Evolutionary conservation across 2,329 filamentous ascomycete genomes (phyloP).

Genomic region (Remersonia thermophila): DNA sequence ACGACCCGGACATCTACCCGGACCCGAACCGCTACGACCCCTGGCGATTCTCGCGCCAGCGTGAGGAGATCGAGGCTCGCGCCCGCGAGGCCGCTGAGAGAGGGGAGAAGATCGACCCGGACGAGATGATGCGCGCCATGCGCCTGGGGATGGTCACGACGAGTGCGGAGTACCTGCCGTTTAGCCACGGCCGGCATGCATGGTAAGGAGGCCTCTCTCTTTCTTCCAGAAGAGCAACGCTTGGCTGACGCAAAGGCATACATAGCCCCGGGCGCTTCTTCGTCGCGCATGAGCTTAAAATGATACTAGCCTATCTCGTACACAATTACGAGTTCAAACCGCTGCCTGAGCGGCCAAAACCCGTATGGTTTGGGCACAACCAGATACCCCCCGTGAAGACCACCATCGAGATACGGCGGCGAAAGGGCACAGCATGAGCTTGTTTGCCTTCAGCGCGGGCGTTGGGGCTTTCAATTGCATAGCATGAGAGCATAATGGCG

Average conservation of each 20-base stretch:
- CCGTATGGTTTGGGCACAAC: conserved; percentile 33
- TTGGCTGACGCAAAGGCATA: conserved; percentile 1
- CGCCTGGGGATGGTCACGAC: conserved; percentile 42
- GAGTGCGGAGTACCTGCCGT: conserved; percentile 36
- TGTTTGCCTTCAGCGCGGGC: no score
- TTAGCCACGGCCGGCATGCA: conserved; percentile 45
- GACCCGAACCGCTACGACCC: conserved; percentile 34
- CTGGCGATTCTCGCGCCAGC: conserved; percentile 33
- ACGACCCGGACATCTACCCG: conserved; percentile 32
- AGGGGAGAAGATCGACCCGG: conserved; percentile 20
- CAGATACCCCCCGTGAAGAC: conserved; percentile 26
- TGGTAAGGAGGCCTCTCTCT: conserved; percentile 20
- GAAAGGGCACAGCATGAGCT: conserved; percentile 10
- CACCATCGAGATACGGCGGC: conserved; percentile 21
- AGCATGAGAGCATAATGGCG: background rate
- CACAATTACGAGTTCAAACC: conserved; percentile 40
- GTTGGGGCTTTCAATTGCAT: background rate
- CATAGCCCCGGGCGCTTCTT: conserved; percentile 42
- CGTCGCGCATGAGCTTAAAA: conserved; percentile 42
- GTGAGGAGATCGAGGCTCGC: conserved; percentile 26
- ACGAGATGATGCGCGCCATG: conserved; percentile 24
- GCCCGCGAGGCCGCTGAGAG: conserved; percentile 7
- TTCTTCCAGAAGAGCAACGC: background rate
- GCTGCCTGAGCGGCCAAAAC: conserved; percentile 26
- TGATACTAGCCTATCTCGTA: conserved; percentile 37